Percentiles rank a stretch among this genome's conserved stretches.
Conservation (phyloP, 1,284 basidiomycete species). For the Somion occarium region DNA sequence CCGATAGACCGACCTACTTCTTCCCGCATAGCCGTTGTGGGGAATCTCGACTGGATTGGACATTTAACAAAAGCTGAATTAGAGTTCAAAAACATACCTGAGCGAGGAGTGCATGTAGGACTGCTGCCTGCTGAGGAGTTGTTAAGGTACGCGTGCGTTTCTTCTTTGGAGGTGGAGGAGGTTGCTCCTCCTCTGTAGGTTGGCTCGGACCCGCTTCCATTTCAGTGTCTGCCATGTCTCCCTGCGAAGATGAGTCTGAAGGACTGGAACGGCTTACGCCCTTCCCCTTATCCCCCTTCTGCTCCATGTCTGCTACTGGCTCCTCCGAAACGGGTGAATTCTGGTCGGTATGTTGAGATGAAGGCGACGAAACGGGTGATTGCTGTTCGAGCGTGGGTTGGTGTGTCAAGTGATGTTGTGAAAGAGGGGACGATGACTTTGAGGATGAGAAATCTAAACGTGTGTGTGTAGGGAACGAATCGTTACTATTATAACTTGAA, state of each 20-base stretch:
- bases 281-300: slow-evolving; percentile 11
- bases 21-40: slow-evolving; percentile 78
- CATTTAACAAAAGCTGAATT: slow-evolving; percentile 4
- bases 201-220: slow-evolving; percentile 26
- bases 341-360: neutral
- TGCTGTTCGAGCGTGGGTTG: neutral
- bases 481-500: slow-evolving; percentile 25
- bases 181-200: slow-evolving; percentile 16
- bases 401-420: neutral
- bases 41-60: slow-evolving; percentile 68
- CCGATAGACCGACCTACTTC: slow-evolving; percentile 80
- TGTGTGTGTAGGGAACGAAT: slow-evolving; percentile 10
- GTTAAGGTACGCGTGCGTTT: slow-evolving; percentile 79
- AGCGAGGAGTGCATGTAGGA: slow-evolving; percentile 73
- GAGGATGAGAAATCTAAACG: slow-evolving; percentile 7
- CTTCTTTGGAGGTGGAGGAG: slow-evolving; percentile 51
- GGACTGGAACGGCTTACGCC: slow-evolving; percentile 24
- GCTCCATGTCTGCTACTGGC: slow-evolving; percentile 11
- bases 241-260: slow-evolving; percentile 29
- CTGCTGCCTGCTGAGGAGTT: slow-evolving; percentile 79
- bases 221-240: slow-evolving; percentile 30
- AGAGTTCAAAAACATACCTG: slow-evolving; percentile 46
- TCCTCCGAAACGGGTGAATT: neutral
- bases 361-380: neutral
- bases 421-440: neutral